Percentiles rank a stretch among this genome's conserved stretches.
phyloP scores from a whole-genome alignment of 202 grass and related monocot species.

The Hordeum pubiflorum region DNA sequence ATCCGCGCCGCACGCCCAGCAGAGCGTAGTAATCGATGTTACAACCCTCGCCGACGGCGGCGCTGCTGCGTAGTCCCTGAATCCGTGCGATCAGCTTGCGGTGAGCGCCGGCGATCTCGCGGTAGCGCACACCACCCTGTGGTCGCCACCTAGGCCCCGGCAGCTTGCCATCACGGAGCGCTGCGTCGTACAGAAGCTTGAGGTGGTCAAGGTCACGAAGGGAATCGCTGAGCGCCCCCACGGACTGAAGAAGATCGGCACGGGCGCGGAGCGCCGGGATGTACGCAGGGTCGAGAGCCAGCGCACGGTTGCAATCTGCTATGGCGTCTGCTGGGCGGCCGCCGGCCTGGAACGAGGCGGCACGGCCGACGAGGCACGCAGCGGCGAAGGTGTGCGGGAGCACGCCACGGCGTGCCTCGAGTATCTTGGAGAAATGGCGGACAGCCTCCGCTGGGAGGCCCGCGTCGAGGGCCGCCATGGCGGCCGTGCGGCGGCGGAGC shows the following conservation, averaged over 20 bases:
- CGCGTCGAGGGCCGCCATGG: slow-evolving; percentile 77
- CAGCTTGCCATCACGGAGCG: slow-evolving; percentile 77
- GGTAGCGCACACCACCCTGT: slow-evolving; percentile 61
- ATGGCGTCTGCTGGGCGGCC: slow-evolving; percentile 67
- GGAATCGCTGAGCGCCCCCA: slow-evolving; percentile 59
- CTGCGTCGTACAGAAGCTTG: slow-evolving; percentile 84
- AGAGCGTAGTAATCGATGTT: slow-evolving; percentile 68
- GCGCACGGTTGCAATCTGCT: slow-evolving; percentile 81
- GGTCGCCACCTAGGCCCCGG: slow-evolving; percentile 62
- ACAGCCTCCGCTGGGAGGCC: slow-evolving; percentile 67
- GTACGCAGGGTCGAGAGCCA: slow-evolving; percentile 70
- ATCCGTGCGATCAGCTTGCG: slow-evolving; percentile 64
- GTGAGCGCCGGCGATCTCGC: slow-evolving; percentile 78
- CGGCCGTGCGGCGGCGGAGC: slow-evolving; percentile 77
- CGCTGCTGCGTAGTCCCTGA: slow-evolving; percentile 50
- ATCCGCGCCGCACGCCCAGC: slow-evolving; percentile 59
- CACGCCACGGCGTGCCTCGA: slow-evolving; percentile 67
- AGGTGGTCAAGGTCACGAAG: slow-evolving; percentile 91
- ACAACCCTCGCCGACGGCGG: slow-evolving; percentile 50
- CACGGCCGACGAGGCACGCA: slow-evolving; percentile 80
- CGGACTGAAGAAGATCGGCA: slow-evolving; percentile 62
- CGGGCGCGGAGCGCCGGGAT: slow-evolving; percentile 85
- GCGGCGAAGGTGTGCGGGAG: slow-evolving; percentile 67
- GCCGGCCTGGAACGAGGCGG: slow-evolving; percentile 49
- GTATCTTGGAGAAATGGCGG: slow-evolving; percentile 82